Evolutionary conservation across 257 asterid genomes (phyloP), one percentile per base, ranked within the genome.

Genomic region (Datura wrightii): DNA sequence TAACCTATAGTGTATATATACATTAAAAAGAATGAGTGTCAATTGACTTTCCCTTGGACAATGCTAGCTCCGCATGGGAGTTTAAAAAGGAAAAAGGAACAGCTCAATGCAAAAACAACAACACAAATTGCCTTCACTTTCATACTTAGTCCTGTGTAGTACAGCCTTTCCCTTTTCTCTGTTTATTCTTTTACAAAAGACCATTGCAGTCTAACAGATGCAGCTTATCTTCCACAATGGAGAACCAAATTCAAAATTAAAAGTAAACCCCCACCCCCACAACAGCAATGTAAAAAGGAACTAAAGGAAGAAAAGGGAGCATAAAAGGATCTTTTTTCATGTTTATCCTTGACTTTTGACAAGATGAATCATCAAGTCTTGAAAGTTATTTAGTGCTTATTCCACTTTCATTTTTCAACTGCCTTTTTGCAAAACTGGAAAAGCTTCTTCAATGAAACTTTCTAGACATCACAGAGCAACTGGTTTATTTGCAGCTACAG

Each of bases 341-440:
- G 81, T 48, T 74, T 78, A 34, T 78, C 81, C 60, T 13, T 14
- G 82, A 78, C 82, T 53, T 53, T 52, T 50, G 3, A 78, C 48
- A 8, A 78, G 34, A 31, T 78, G 34, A 78, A 78, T 34, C 44
- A 78, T 78, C 41, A 78, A 52, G 52, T 78, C 48, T 14, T 78
- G 63, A 78, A 42, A 78, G 48, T 52, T 63, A 52, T 6, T 31
- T 10, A 78, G 15, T 52, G 48, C 31, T 78, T 15, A 74, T 74
- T 52, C 82, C 63, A 78, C 63, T 78, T 78, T 15, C 63, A 52
- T 78, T 78, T 78, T 31, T 52, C 82, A 78, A 78, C 63, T 78
- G 48, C 48, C 82, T 50, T 78, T 60, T 50, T 14, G 46, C 48
- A 50, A 50, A 76, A 50, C 82, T 76, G 63, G 15, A 78, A 78